Conservation (phyloP, 192 early-diverging fungal species). For the Dissophora globulifera region DNA sequence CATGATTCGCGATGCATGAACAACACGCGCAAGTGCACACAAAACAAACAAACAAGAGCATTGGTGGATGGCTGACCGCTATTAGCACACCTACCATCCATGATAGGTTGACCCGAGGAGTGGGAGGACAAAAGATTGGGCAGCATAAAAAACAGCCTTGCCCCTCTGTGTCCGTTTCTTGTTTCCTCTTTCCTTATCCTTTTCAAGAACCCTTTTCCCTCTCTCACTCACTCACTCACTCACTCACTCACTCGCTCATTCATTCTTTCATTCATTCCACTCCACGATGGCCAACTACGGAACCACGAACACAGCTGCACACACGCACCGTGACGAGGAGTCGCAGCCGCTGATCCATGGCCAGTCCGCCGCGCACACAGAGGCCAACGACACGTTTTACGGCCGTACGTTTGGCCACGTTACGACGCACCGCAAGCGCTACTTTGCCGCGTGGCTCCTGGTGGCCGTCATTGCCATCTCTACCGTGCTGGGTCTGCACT, state of each 20-base stretch:
- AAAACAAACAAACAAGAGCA: background rate
- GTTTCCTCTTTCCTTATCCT: background rate
- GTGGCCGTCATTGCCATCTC: slow-evolving; percentile 24
- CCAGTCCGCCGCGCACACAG: background rate
- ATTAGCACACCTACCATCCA: too few relatives aligned
- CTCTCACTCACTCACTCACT: background rate
- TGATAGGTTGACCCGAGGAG: too few relatives aligned
- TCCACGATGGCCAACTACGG: slow-evolving; percentile 21
- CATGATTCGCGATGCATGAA: slow-evolving; percentile 1
- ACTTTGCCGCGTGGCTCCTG: slow-evolving; percentile 41
- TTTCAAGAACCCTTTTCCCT: background rate
- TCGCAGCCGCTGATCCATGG: slow-evolving; percentile 11
- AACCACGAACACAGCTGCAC: slow-evolving; percentile 8
- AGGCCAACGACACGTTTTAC: slow-evolving; percentile 44
- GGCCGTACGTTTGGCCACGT: slow-evolving; percentile 41
- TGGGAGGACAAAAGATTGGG: background rate
- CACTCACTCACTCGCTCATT: background rate
- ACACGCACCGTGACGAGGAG: slow-evolving; percentile 22
- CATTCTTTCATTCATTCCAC: too few relatives aligned
- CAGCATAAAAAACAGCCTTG: background rate
- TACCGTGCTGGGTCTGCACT: slow-evolving; percentile 31
- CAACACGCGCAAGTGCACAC: background rate
- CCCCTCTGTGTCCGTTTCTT: background rate
- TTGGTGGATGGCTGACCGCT: background rate
- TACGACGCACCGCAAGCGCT: slow-evolving; percentile 44